Evolutionary conservation across 2,329 filamentous ascomycete species (phyloP).

Genomic region (Polychaeton citri): DNA sequence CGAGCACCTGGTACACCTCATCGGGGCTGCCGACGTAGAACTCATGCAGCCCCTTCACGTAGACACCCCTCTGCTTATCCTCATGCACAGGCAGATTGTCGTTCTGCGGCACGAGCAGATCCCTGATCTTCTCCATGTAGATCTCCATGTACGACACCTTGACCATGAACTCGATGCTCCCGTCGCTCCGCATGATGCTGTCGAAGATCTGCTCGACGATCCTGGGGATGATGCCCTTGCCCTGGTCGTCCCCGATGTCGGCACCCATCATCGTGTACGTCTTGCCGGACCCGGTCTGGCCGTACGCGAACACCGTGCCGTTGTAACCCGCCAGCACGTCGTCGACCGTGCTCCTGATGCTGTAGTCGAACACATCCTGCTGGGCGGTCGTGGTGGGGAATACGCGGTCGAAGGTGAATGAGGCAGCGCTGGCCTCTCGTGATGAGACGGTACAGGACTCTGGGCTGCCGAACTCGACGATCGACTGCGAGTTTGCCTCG

Average conservation of each 20-base stretch:
- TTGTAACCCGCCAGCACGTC: conserved; percentile 99
- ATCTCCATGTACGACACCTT: conserved; percentile 99
- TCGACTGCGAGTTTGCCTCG: conserved; percentile 77
- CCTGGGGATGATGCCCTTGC: conserved; percentile 87
- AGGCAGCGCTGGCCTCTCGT: conserved; percentile 58
- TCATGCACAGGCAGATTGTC: conserved; percentile 97
- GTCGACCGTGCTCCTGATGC: conserved; percentile 88
- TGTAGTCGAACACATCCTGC: conserved; percentile 93
- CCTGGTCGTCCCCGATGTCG: conserved; percentile 79
- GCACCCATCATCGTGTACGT: conserved; percentile 98
- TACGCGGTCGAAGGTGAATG: conserved; percentile 94
- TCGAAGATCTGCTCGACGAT: conserved; percentile 97
- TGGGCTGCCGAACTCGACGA: conserved; percentile 76
- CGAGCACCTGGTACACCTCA: conserved; percentile 94
- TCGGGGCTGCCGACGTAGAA: conserved; percentile 92
- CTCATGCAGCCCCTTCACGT: conserved; percentile 88
- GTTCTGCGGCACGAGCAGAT: conserved; percentile 82
- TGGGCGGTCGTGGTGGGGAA: conserved; percentile 91
- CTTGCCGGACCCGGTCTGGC: conserved; percentile 95
- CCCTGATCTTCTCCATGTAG: conserved; percentile 97
- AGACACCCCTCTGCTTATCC: conserved; percentile 89
- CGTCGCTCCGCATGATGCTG: conserved; percentile 81
- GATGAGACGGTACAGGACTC: conserved; percentile 87
- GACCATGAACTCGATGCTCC: conserved; percentile 96
- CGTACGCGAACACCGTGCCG: conserved; percentile 96